A percentile compares a stretch with the other conserved stretches of the same genome.
Conservation (phyloP, 768 basidiomycete genomes). For the Rhizopogon salebrosus region DNA sequence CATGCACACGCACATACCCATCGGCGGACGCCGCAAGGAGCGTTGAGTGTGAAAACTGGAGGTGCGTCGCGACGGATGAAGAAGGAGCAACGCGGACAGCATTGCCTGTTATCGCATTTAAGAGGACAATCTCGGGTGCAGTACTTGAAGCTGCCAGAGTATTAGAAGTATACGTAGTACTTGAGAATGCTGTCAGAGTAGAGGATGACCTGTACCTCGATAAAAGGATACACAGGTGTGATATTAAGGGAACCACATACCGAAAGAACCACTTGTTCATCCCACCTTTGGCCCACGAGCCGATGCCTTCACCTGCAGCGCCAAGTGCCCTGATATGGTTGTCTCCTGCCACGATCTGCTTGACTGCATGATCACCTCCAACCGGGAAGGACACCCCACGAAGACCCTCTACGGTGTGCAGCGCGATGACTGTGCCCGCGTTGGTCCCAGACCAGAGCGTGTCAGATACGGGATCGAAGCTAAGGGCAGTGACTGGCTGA, state of each 20-base stretch:
- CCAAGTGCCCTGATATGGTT: constrained; percentile 68
- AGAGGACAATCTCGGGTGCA: constrained; percentile 56
- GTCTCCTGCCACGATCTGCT: constrained; percentile 74
- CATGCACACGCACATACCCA: constrained; percentile 67
- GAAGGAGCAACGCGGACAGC: constrained; percentile 52
- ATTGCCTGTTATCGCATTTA: constrained; percentile 72
- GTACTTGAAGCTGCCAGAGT: constrained; percentile 55
- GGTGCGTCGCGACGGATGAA: constrained; percentile 57
- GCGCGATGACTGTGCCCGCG: constrained; percentile 63
- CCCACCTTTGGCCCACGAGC: constrained; percentile 81
- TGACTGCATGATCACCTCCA: constrained; percentile 63
- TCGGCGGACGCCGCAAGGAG: constrained; percentile 69
- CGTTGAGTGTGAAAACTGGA: constrained; percentile 59
- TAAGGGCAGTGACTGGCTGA: constrained; percentile 66
- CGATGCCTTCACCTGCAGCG: constrained; percentile 57
- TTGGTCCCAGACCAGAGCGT: constrained; percentile 82
- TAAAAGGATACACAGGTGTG: constrained; percentile 23
- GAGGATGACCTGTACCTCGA: constrained; percentile 29
- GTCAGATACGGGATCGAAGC: constrained; percentile 90
- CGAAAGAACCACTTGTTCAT: constrained; percentile 78
- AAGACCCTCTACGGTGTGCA: constrained; percentile 56
- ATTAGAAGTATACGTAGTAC: constrained; percentile 46
- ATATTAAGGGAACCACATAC: constrained; percentile 35
- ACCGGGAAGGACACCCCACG: constrained; percentile 73
- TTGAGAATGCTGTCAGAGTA: constrained; percentile 38